phyloP scores from a whole-genome alignment of 2,329 filamentous ascomycete genomes.

The Scytalidium sp. region DNA sequence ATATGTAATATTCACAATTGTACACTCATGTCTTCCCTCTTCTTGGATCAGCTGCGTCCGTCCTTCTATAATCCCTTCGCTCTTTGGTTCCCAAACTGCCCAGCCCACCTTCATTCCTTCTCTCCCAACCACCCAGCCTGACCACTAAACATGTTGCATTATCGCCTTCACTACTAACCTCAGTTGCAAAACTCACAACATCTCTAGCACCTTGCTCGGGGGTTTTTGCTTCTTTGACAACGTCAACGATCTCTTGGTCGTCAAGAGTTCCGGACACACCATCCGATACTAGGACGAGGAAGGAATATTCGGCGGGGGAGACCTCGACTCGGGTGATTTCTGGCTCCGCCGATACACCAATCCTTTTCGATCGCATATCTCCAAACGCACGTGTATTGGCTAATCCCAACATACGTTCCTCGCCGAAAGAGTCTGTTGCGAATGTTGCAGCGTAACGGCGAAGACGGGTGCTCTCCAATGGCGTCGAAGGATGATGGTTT shows the following conservation, averaged over 20 bases:
- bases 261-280: conserved; percentile 81
- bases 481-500: conserved; percentile 89
- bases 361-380: conserved; percentile 85
- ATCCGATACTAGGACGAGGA: conserved; percentile 84
- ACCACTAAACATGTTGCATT: conserved; percentile 69
- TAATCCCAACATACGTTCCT: conserved; percentile 89
- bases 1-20: neutral
- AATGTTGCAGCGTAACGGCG: conserved; percentile 84
- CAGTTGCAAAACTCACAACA: conserved; percentile 84
- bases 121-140: conserved; percentile 66
- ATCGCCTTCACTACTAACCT: conserved; percentile 62
- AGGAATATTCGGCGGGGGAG: conserved; percentile 79
- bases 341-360: conserved; percentile 92
- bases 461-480: conserved; percentile 77
- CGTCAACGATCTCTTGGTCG: conserved; percentile 95
- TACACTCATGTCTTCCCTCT: conserved; percentile 42
- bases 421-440: conserved; percentile 93
- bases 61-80: conserved; percentile 76
- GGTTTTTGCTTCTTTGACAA: conserved; percentile 89
- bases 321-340: conserved; percentile 80
- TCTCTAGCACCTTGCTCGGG: conserved; percentile 80
- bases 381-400: conserved; percentile 95
- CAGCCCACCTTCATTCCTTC: conserved; percentile 76
- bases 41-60: conserved; percentile 80
- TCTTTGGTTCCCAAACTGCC: conserved; percentile 92